These are phyloP conservation scores for Rhizomucor miehei DNA, from an alignment of 371 early-diverging fungal species.

Conservation along the genomic window DNA sequence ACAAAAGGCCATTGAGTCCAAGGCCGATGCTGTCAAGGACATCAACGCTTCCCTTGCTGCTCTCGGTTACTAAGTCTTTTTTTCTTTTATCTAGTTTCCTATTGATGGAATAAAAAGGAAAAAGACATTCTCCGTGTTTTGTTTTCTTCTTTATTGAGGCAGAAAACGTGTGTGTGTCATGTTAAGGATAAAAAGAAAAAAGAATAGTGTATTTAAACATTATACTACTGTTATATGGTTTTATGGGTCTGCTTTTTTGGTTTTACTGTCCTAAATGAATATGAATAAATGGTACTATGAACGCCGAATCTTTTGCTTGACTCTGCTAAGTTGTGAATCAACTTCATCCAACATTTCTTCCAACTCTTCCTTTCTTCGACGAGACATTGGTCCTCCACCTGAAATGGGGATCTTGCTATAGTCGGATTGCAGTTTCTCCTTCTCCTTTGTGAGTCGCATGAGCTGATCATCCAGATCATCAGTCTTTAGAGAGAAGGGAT, in stretches of 20 bases:
- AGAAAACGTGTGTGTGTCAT: not conserved
- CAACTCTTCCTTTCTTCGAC: constrained; percentile 53
- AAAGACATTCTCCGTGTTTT: not conserved
- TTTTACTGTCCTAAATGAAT: too few species aligned
- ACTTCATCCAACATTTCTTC: constrained; percentile 51
- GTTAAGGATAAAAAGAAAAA: constrained; percentile 1
- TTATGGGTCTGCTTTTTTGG: not conserved
- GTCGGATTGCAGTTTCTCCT: constrained; percentile 45
- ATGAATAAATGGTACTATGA: constrained; percentile 3
- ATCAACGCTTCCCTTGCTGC: constrained; percentile 47
- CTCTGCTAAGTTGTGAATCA: constrained; percentile 32
- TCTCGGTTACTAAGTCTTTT: constrained; percentile 54
- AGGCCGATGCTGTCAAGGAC: constrained; percentile 48
- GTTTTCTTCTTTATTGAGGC: not conserved
- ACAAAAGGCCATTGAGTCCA: constrained; percentile 48
- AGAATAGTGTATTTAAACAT: too few species aligned
- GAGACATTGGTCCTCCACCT: constrained; percentile 51
- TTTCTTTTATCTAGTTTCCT: not conserved
- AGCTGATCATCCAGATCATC: constrained; percentile 18
- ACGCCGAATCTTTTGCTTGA: constrained; percentile 30
- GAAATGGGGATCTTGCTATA: constrained; percentile 56
- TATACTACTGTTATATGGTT: not conserved
- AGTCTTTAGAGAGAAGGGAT: not conserved
- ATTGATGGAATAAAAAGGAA: not conserved
- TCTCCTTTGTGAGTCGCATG: constrained; percentile 14